A percentile compares a stretch with the other conserved stretches of the same genome.
These are phyloP conservation scores for Crithidia mellificae DNA, from an alignment of 208 protist genomes.

Conservation along the genomic window DNA sequence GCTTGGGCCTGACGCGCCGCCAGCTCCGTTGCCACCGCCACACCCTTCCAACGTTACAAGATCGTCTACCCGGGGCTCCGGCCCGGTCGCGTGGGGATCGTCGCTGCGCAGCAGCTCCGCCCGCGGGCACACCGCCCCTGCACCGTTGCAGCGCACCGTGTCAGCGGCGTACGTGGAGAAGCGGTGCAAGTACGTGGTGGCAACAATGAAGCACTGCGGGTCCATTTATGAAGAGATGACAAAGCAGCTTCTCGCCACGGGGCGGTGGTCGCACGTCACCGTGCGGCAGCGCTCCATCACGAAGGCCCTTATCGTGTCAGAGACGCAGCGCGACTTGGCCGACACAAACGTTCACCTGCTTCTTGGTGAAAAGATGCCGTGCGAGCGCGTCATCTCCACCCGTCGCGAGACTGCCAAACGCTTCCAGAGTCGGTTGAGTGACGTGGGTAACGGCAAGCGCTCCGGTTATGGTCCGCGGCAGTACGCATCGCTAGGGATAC, in stretches of 20 bases:
- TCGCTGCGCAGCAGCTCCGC: constrained; percentile 17
- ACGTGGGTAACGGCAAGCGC: constrained; percentile 6
- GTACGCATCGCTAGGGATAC: constrained; percentile 12
- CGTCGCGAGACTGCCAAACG: constrained; percentile 54
- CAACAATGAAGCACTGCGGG: constrained; percentile 65
- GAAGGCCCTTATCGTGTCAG: constrained; percentile 41
- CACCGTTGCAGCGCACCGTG: constrained; percentile 13
- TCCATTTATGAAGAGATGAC: constrained; percentile 81
- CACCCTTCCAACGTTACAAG: not conserved
- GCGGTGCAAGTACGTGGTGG: constrained; percentile 51
- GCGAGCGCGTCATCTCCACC: constrained; percentile 51
- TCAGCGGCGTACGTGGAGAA: constrained; percentile 16
- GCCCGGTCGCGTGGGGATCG: constrained; percentile 14
- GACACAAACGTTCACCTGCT: constrained; percentile 61
- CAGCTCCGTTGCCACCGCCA: constrained; percentile 5
- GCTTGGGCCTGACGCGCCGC: not conserved
- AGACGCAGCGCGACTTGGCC: constrained; percentile 32
- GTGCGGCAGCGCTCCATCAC: constrained; percentile 29
- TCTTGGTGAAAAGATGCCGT: constrained; percentile 69
- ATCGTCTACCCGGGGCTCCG: constrained; percentile 4
- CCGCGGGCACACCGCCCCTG: constrained; percentile 16
- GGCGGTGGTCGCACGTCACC: constrained; percentile 49
- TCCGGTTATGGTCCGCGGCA: constrained; percentile 1
- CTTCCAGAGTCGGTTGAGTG: constrained; percentile 16
- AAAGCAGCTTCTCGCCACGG: constrained; percentile 57